Base-by-base conservation (phyloP, 2,329 filamentous ascomycete genomes). In the Pseudogymnoascus sp. region DNA sequence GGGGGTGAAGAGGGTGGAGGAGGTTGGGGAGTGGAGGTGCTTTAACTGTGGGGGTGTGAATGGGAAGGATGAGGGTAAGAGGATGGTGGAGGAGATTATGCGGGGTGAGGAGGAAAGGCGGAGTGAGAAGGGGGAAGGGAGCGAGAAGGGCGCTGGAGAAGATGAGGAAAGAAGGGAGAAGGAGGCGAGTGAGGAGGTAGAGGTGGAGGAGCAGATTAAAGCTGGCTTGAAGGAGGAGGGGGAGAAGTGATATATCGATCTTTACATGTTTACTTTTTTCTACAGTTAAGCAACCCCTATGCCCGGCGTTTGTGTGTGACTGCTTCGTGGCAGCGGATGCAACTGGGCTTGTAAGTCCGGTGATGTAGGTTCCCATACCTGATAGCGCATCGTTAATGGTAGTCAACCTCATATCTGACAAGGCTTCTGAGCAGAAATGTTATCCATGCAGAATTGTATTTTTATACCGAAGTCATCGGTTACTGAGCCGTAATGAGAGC, bases 21-120 rank as follows among this genome's bases (percentile, higher is more conserved):
- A 97, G 59, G 70, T 99, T 0, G 94, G 93, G 1, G 80, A 81
- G 64, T 99, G 94, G 94, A 85, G 87, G 63, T 99, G 94, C 74
- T 88, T 90, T 72, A 84, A 84, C n/a, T 99, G 94, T 70, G 86
- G 87, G 8, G 79, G 84, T 1, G 81, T 82, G 76, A 99, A 99
- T 71, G 93, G 93, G 0, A 84, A 89, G 69, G 89, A 88, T 64
- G 89, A 93, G 72, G 84, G 85, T 7, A 84, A 84, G 66, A 84
- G 87, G 70, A 87, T 93, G 59, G 79, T 93, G 57, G 82, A 83
- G 44, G 84, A 88, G 69, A 83, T 91, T 21, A 74, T 76, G 70
- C 61, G 70, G 70, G 61, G 70, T 59, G 24, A 11, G 13, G 57
- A 39, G 35, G 57, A 37, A 17, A 13, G 7, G 35, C 8, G 17